Evolutionary conservation across 2,329 filamentous ascomycete species (phyloP), one percentile per base, ranked within the genome.

Genomic region (Exophiala calicioides): DNA sequence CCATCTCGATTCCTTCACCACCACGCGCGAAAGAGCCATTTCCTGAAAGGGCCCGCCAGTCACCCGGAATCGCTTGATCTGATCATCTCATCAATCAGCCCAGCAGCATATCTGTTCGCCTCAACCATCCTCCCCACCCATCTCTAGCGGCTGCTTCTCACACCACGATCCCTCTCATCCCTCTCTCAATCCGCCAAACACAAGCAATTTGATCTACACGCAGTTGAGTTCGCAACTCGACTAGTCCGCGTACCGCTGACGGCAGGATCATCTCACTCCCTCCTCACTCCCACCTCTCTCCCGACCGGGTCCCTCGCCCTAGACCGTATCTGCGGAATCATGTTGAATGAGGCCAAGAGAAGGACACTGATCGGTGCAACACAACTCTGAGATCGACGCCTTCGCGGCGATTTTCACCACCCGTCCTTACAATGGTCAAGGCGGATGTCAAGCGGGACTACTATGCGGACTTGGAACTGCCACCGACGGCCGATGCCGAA

Each of bases 401-500:
- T 36, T 13, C 21, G 29, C 24, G 4, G 18, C 20, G 35, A 2
- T 15, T 20, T 9, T 21, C 4, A n/a, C 24, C n/a, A 30, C n/a
- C 9, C 27, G 19, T 19, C 5, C 29, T 31, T 30, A 59, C 47
- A 35, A 88, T 88, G 84, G 81, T 80, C 59, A 85, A 85, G 69
- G 73, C 76, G 58, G 84, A 88, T 64, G 74, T 78, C 55, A 78
- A 76, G 58, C 80, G 82, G 60, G 86, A 94, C 69, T 93, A 93
- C 68, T 95, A 95, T 69, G 85, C 82, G 52, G 89, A 94, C 70
- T 76, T 95, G 44, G 87, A 88, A 55, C 70, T 95, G 45, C 68
- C 80, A 2, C 72, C 79, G 8, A 79, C 77, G 59, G 87, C 87
- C 42, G 81, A 85, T 56, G 70, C 81, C 32, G 79, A 83, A 21